phyloP scores from a whole-genome alignment of 1,284 basidiomycete genomes.

The Athelia sp. region DNA sequence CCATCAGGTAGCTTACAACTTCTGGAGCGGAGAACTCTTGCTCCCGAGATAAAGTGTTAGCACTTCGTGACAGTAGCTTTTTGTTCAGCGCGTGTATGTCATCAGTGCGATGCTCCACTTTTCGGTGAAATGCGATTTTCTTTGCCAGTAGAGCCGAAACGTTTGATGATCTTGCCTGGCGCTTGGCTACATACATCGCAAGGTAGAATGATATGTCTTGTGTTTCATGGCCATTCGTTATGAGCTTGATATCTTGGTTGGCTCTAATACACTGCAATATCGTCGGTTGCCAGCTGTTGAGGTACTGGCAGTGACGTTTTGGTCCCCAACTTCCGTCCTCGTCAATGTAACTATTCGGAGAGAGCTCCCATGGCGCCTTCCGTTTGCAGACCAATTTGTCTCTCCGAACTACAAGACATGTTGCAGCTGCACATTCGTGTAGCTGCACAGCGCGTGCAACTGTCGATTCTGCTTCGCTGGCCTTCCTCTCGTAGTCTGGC shows the following conservation, averaged over 20 bases:
- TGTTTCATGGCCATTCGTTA: conserved; percentile 21
- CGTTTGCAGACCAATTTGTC: conserved; percentile 26
- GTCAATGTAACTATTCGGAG: conserved; percentile 15
- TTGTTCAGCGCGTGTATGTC: conserved; percentile 13
- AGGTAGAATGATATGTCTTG: conserved; percentile 20
- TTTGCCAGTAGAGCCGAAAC: conserved; percentile 26
- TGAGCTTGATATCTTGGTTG: conserved; percentile 25
- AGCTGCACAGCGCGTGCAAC: background rate
- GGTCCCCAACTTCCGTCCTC: conserved; percentile 21
- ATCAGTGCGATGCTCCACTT: conserved; percentile 8
- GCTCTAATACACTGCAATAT: conserved; percentile 8
- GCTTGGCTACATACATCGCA: conserved; percentile 22
- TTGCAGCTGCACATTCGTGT: background rate
- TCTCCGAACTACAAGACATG: background rate
- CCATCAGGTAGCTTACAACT: conserved; percentile 29
- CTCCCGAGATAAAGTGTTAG: conserved; percentile 21
- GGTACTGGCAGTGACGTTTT: conserved; percentile 12
- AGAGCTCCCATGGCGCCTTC: conserved; percentile 24
- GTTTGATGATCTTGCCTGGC: conserved; percentile 21
- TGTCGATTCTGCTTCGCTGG: background rate
- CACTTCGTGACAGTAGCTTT: conserved; percentile 17
- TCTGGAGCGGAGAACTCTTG: conserved; percentile 27
- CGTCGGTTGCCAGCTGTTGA: conserved; percentile 20
- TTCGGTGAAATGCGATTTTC: conserved; percentile 19
- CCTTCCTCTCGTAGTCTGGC: background rate